These are phyloP conservation scores for Aspergillus nomiae DNA, from an alignment of 2,329 filamentous ascomycete species.

Conservation along the genomic window DNA sequence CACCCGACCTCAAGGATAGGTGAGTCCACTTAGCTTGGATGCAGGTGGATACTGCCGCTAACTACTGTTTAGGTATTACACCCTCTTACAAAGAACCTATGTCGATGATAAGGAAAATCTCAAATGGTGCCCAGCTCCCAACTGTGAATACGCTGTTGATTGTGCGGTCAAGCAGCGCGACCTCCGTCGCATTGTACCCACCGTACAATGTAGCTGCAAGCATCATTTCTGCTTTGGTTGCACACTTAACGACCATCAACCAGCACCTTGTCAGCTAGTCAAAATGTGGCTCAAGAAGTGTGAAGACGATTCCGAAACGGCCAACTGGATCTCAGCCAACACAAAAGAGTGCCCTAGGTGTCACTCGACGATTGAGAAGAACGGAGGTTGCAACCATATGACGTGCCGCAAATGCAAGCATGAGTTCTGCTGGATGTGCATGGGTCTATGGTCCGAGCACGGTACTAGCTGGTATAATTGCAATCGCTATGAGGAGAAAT, in stretches of 20 bases:
- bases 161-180: slow-evolving; percentile 88
- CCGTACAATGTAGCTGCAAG: slow-evolving; percentile 81
- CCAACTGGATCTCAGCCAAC: slow-evolving; percentile 99
- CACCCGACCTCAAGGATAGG: slow-evolving; percentile 58
- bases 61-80: slow-evolving; percentile 65
- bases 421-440: slow-evolving; percentile 99
- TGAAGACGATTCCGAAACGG: slow-evolving; percentile 95
- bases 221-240: slow-evolving; percentile 96
- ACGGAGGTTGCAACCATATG: slow-evolving; percentile 97
- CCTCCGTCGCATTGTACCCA: slow-evolving; percentile 80
- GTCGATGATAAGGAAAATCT: slow-evolving; percentile 95
- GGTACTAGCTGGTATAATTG: slow-evolving; percentile 99
- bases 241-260: slow-evolving; percentile 85
- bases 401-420: slow-evolving; percentile 94
- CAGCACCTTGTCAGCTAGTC: slow-evolving; percentile 85
- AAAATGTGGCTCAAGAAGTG: slow-evolving; percentile 98
- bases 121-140: slow-evolving; percentile 98
- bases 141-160: slow-evolving; percentile 90
- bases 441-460: slow-evolving; percentile 98
- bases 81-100: slow-evolving; percentile 87
- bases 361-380: slow-evolving; percentile 97
- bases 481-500: slow-evolving; percentile 96
- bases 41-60: neutral
- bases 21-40: slow-evolving; percentile 33
- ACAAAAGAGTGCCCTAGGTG: slow-evolving; percentile 98